phyloP scores from a whole-genome alignment of 2,329 filamentous ascomycete genomes.

The Botryotinia convoluta region DNA sequence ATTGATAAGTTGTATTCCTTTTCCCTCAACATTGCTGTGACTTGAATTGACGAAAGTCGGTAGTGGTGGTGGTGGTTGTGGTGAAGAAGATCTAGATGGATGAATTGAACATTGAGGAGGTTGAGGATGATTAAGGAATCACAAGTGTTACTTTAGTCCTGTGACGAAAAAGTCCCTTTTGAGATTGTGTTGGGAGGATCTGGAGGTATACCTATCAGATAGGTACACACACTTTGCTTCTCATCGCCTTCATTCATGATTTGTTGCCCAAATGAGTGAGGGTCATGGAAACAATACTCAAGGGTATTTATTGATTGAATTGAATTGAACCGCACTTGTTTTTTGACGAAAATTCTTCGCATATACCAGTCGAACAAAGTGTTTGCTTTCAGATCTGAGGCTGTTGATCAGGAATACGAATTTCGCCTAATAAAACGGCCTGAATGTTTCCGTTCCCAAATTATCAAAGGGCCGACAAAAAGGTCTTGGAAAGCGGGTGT shows the following conservation, averaged over 20 bases:
- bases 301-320: not conserved
- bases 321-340: not conserved
- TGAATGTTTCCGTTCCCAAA: not conserved
- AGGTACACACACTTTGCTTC: not conserved
- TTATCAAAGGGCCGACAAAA: not conserved
- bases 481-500: not conserved
- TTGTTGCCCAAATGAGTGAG: not conserved
- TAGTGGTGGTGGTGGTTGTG: not conserved
- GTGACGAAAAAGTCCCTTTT: not conserved
- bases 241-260: not conserved
- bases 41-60: not conserved
- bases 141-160: not conserved
- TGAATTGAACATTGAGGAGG: not conserved
- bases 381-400: not conserved
- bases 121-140: not conserved
- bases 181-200: not conserved
- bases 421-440: not conserved
- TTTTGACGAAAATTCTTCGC: not conserved
- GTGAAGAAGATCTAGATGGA: not conserved
- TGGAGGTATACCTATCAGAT: not conserved
- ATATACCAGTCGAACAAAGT: not conserved
- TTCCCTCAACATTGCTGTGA: not conserved
- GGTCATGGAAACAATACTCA: not conserved
- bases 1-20: not conserved
- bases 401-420: not conserved